Evolutionary conservation across 2,329 filamentous ascomycete genomes (phyloP), one percentile per base, ranked within the genome.

Genomic region (Colletotrichum sp.): DNA sequence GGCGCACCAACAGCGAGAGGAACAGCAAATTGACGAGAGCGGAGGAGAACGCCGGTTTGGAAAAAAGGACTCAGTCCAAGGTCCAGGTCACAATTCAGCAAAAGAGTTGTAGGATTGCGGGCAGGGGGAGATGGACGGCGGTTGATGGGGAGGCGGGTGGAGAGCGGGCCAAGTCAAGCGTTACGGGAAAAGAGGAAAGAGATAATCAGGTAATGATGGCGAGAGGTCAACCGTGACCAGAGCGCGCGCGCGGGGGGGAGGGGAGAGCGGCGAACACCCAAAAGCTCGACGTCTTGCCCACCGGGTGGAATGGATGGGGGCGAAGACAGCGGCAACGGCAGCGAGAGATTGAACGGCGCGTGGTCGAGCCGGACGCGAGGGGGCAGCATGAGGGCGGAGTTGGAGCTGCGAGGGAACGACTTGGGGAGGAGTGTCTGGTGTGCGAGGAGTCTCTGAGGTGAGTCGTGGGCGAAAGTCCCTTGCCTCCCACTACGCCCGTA

Each of bases 121-220:
- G 55, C 70, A 63, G 52, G 69, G 69, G 72, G 52, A 24, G 26
- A 52, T n/a, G 30, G 30, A 34, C 28, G 34, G 44, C 44, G 44
- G 49, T 36, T 52, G 70, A 76, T 68, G 73, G 73, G 28, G 21
- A 44, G 64, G 59, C 64, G 21, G 49, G 73, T 76, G 73, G 73
- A 73, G 73, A 73, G 73, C 36, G 72, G 71, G 64, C 26, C 44
- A 52, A 52, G 39, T 39, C 32, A 39, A 26, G 34, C 36, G 64
- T 68, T 34, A 72, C 36, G 70, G 70, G 73, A 39, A 68, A 73
- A 76, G 73, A 76, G 73, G 71, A 76, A 76, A 76, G 73, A 76
- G 73, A 68, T 73, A 76, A 72, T 55, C 39, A 73, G 66, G 65
- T 9, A 63, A 24, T 30, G 30, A 52, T 36, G 59, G 49, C 57